phyloP scores from a whole-genome alignment of 148 eudicot species.

The Vaccinium vitisidaea region DNA sequence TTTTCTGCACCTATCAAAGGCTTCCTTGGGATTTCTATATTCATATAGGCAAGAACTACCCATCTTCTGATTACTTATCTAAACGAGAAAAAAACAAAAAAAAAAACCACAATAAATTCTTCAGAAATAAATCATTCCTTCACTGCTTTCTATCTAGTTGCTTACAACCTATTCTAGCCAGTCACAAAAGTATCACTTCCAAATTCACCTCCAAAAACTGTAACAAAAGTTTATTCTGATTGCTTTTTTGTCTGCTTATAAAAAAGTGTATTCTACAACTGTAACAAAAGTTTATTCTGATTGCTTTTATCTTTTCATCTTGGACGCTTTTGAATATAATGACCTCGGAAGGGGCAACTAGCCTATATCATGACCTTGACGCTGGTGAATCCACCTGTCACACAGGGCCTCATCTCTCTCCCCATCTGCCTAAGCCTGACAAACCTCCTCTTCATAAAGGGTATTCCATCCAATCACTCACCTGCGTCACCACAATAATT shows the following conservation, averaged over 20 bases:
- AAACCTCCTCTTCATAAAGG: background rate
- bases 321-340: background rate
- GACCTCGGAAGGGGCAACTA: background rate
- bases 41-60: background rate
- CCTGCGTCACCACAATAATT: background rate
- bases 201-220: background rate
- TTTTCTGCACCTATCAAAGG: background rate
- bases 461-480: background rate
- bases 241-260: background rate
- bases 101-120: background rate
- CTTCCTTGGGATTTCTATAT: background rate
- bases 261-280: background rate
- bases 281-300: too few species aligned
- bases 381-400: background rate
- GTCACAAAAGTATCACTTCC: background rate
- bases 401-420: background rate
- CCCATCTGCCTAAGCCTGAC: background rate
- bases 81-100: background rate
- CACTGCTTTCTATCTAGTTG: constrained; percentile 8
- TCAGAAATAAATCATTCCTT: background rate
- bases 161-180: background rate
- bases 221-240: background rate
- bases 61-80: background rate
- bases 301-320: background rate
- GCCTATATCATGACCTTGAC: background rate